A percentile compares a stretch with the other conserved stretches of the same genome.
Conservation (phyloP, 345 rosid genomes). For the Balakata baccata region DNA sequence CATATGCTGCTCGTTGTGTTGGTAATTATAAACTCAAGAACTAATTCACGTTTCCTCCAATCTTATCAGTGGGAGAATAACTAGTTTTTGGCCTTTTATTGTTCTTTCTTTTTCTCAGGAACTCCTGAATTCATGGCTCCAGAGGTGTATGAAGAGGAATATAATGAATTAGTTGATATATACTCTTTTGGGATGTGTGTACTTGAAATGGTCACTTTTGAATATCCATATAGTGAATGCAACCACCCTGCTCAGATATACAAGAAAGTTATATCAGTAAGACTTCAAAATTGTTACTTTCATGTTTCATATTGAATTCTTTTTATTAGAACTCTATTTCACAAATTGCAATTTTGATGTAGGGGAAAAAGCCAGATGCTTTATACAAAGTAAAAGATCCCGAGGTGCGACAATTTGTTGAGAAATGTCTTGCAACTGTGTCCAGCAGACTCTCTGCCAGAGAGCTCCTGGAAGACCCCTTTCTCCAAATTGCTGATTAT, state of each 20-base stretch:
- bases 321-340: background rate
- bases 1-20: constrained; percentile 87
- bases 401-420: constrained; percentile 68
- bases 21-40: constrained; percentile 44
- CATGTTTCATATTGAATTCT: constrained; percentile 5
- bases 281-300: constrained; percentile 26
- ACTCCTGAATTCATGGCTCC: constrained; percentile 99
- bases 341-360: constrained; percentile 20
- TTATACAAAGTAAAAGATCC: constrained; percentile 69
- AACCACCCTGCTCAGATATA: constrained; percentile 92
- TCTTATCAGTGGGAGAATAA: no score
- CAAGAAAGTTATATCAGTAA: constrained; percentile 94
- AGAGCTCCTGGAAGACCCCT: constrained; percentile 75
- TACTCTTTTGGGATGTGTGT: constrained; percentile 98
- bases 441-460: constrained; percentile 76
- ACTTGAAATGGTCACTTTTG: constrained; percentile 93
- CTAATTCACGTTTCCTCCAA: no score
- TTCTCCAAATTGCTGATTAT: constrained; percentile 57
- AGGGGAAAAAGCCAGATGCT: constrained; percentile 95
- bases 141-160: constrained; percentile 94
- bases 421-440: constrained; percentile 82
- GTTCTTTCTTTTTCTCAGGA: constrained; percentile 42
- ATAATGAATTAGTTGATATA: constrained; percentile 89
- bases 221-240: constrained; percentile 95
- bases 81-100: no score